Percentiles rank a stretch among this genome's conserved stretches.
Evolutionary conservation across 1,284 basidiomycete species (phyloP).

Genomic region (Ceratobasidium sp.): DNA sequence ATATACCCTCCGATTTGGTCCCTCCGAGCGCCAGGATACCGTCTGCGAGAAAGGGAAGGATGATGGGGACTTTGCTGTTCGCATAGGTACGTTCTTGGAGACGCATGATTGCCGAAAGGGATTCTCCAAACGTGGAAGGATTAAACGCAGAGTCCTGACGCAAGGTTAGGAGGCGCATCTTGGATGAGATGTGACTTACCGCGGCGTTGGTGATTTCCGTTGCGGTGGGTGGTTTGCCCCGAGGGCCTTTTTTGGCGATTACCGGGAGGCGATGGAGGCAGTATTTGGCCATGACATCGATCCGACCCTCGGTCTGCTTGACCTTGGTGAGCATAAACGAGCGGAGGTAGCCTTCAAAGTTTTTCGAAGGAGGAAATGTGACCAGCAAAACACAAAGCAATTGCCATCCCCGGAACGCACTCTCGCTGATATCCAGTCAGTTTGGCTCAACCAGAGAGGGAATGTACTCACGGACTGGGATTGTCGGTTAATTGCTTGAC

Average conservation of each 20-base stretch:
- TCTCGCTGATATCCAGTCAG: conserved; percentile 60
- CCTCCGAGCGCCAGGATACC: conserved; percentile 87
- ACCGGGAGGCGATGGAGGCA: conserved; percentile 72
- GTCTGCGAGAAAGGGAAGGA: conserved; percentile 88
- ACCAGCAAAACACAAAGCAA: conserved; percentile 83
- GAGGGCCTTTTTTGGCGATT: conserved; percentile 78
- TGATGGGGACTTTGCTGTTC: conserved; percentile 81
- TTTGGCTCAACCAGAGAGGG: neutral
- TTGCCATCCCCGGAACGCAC: conserved; percentile 88
- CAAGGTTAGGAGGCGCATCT: neutral
- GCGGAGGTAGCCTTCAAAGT: conserved; percentile 81
- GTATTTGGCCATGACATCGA: conserved; percentile 88
- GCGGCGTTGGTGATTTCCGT: conserved; percentile 88
- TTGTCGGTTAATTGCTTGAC: conserved; percentile 89
- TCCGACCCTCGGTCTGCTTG: conserved; percentile 68
- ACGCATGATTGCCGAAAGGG: conserved; percentile 78
- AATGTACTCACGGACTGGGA: conserved; percentile 70
- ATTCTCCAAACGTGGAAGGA: conserved; percentile 89
- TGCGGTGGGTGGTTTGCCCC: conserved; percentile 77
- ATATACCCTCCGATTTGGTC: conserved; percentile 83
- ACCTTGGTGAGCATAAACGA: conserved; percentile 75
- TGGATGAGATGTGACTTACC: conserved; percentile 53
- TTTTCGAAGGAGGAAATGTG: conserved; percentile 88
- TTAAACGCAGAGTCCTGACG: conserved; percentile 85
- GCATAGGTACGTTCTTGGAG: conserved; percentile 85